Base-by-base conservation (phyloP, 2,329 filamentous ascomycete species). In the Phaeosphaeriaceae sp. region DNA sequence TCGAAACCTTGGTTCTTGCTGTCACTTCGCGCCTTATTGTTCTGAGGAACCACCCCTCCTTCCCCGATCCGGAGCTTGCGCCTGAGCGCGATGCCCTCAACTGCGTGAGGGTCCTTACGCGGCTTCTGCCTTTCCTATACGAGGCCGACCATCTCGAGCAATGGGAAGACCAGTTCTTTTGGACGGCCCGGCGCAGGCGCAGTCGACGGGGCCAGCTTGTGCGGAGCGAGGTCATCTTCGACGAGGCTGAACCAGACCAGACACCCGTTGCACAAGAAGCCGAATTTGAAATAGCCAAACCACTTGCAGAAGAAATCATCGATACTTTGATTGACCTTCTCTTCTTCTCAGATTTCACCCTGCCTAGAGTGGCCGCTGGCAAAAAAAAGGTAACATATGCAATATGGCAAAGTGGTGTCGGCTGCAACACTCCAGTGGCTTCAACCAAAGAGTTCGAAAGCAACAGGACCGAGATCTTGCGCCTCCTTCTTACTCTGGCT, bases 351-450 rank as follows among this genome's bases (percentile, higher is more conserved):
- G 90, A 92, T 46, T 88, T 99, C 65, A 96, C 93, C 0, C 82
- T 97, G 13, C 90, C 93, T 8, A 84, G 81, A 49, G 83, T 89
- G 34, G 81, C 85, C 12, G 81, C 86, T 48, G 84, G 85, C 45
- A 91, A 88, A 67, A 83, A 83, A 55, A 95, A 94, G 71, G 89
- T 97, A 47, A 89, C 88, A 6, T 96, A 94, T 74, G 88, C 91
- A 45, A 97, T 99, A 70, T 99, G 94, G 94, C 92, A 97, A 76
- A 97, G 90, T 68, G 94, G 94, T 39, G 93, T 99, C 23, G 94
- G 94, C 12, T 97, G 93, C 78, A 96, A 96, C 72, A 90, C 89
- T 13, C 85, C 92, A 4, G 86, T 95, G 61, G 87, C 87, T 8
- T 93, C 92, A 3, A 97, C 87, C 43, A 96, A 91, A 72, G 92